Evolutionary conservation across 495 filamentous ascomycete genomes (phyloP), one percentile per base, ranked within the genome.

Genomic region (Trichocladium uniseriatum): DNA sequence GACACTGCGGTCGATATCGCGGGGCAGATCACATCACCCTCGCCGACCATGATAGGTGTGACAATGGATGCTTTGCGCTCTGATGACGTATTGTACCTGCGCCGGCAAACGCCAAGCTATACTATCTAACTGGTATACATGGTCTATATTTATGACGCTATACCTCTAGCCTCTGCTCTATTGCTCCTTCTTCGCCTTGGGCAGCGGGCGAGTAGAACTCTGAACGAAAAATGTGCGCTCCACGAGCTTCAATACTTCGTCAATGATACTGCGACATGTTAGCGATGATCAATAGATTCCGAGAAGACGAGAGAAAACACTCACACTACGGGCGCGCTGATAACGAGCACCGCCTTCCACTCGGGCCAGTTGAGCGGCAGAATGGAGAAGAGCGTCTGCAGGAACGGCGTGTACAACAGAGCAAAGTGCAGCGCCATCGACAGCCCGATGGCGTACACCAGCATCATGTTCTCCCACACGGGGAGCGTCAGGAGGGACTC

Each of bases 371-470:
- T 80, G 61, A 99, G 67, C 24, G 94, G 94, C 50, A 94, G 66
- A 56, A 99, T 96, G 6, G 85, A 83, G 72, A 99, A 99, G 31
- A 99, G 71, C 5, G 66, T 69, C 70, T 96, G 92, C 46, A 99
- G 69, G 69, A 94, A 78, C 3, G 94, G 94, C 28, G 82, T 84
- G 69, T 99, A 99, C 39, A 99, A 78, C 43, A 99, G 80, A 9
- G 81, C 84, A 61, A 99, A 95, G 73, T 99, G 94, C 43, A 99
- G 79, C 7, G 75, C 78, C 94, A 99, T 99, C n/a, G 89, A 95
- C 48, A 99, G 68, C 11, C 76, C 76, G 56, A 99, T 92, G 53
- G 94, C 94, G 56, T 94, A 95, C 48, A 99, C 83, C 8, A 99
- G 78, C 76, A 92, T 89, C 81, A 94, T 89, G 70, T 99, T 99